Evolutionary conservation across 2,329 filamentous ascomycete species (phyloP), one percentile per base, ranked within the genome.

Genomic region (Ophiocordyceps sinensis): DNA sequence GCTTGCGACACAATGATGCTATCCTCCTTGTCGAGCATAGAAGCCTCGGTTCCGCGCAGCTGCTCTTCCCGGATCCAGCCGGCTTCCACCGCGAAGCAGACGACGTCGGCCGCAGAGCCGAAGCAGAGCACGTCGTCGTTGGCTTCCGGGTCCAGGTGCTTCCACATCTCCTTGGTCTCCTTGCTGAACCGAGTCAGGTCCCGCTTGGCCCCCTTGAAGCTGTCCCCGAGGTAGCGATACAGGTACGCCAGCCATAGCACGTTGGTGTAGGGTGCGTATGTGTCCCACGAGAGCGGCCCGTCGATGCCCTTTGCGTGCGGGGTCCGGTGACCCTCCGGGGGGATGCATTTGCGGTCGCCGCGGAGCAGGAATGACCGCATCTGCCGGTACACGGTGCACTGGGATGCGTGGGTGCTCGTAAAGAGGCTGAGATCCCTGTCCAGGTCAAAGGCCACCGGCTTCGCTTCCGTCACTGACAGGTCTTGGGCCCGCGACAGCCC

Each of bases 171-270:
- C 41, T 54, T 60, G 2, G 72, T 77, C 35, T 61, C 55, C 14
- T 57, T 58, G 43, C 60, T 63, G 50, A 78, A 79, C 3, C 47
- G 45, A 4, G 51, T 52, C 12, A 76, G 51, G 17, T 70, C 65
- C 43, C 59, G 62, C 47, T 62, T 65, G 9, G 63, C 59, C 5
- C 73, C 72, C 11, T 49, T 45, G 47, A 73, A 77, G 44, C 68
- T 61, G 7, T 45, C 48, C 3, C 61, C 49, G 42, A 77, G 55
- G 53, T 76, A 77, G 30, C 64, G 59, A 49, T 77, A 77, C 5
- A 78, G 59, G 46, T 79, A 80, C 3, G 73, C 71, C 35, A 81
- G 63, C 77, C 77, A 81, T 15, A 81, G 59, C 2, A 79, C 73
- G 46, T 81, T 81, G 5, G 73, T 78, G 53, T 79, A 80, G 1